These are phyloP conservation scores for Ceratorhiza oryzae-sativae DNA, from an alignment of 1,284 basidiomycete species.

Conservation along the genomic window DNA sequence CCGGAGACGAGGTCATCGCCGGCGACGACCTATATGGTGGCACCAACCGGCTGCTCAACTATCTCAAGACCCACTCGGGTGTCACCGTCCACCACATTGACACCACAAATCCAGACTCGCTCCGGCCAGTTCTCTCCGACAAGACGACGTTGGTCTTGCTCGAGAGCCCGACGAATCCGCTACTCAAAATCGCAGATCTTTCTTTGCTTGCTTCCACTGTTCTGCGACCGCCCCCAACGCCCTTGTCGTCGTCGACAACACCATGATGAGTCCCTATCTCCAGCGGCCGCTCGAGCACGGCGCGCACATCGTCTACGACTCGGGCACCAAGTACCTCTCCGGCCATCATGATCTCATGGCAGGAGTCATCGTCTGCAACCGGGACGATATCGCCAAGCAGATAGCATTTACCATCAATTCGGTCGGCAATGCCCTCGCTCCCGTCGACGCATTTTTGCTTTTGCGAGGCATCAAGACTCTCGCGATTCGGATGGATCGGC, in stretches of 20 bases:
- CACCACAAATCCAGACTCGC: conserved; percentile 76
- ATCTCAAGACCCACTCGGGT: conserved; percentile 86
- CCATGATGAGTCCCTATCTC: conserved; percentile 99
- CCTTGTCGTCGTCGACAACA: conserved; percentile 94
- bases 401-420: conserved; percentile 94
- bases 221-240: conserved; percentile 81
- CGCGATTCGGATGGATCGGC: conserved; percentile 94
- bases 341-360: conserved; percentile 99
- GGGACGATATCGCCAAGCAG: conserved; percentile 89
- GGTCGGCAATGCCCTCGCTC: conserved; percentile 96
- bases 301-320: conserved; percentile 97
- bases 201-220: conserved; percentile 80
- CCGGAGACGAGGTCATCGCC: conserved; percentile 93
- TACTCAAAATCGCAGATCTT: conserved; percentile 95
- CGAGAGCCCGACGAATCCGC: conserved; percentile 97
- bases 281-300: conserved; percentile 96
- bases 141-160: conserved; percentile 93
- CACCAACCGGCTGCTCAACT: conserved; percentile 94
- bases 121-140: conserved; percentile 70
- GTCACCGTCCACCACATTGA: conserved; percentile 94
- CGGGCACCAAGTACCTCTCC: conserved; percentile 96
- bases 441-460: conserved; percentile 95
- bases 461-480: conserved; percentile 97
- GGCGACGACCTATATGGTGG: conserved; percentile 99
- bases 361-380: conserved; percentile 89